A percentile compares a stretch with the other conserved stretches of the same genome.
Evolutionary conservation across 495 filamentous ascomycete genomes (phyloP).

Genomic region (Cetradonia linearis): DNA sequence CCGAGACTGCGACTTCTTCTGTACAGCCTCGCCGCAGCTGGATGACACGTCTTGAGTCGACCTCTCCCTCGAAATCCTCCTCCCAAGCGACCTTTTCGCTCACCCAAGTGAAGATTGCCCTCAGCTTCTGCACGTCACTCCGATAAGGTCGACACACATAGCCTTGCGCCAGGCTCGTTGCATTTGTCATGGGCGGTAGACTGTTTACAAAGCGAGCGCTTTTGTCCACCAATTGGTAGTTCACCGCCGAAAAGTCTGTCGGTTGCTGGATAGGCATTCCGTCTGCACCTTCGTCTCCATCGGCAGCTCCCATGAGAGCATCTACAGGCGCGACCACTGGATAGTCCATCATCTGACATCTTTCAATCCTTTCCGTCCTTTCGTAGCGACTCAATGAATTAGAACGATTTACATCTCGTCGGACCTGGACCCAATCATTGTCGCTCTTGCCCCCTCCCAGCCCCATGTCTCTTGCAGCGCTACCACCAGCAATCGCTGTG

Average conservation of each 20-base stretch:
- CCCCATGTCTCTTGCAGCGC: constrained; percentile 55
- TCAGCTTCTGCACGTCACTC: constrained; percentile 83
- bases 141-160: constrained; percentile 92
- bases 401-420: constrained; percentile 87
- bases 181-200: constrained; percentile 81
- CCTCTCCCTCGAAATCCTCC: constrained; percentile 69
- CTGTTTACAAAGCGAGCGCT: constrained; percentile 83
- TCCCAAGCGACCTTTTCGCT: constrained; percentile 96
- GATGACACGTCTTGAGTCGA: constrained; percentile 74
- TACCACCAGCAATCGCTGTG: constrained; percentile 45
- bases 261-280: constrained; percentile 74
- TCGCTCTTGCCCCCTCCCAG: constrained; percentile 39
- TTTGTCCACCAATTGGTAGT: constrained; percentile 83
- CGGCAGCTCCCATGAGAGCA: constrained; percentile 68
- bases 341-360: constrained; percentile 90
- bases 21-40: constrained; percentile 75
- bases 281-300: constrained; percentile 85
- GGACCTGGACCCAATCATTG: constrained; percentile 91
- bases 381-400: constrained; percentile 88
- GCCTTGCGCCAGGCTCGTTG: constrained; percentile 74
- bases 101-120: constrained; percentile 95
- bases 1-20: constrained; percentile 82
- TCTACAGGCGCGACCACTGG: constrained; percentile 82
- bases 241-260: constrained; percentile 68
- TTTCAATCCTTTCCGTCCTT: constrained; percentile 71